Evolutionary conservation across 2,329 filamentous ascomycete species (phyloP).

Genomic region (Sarocladium strictum): DNA sequence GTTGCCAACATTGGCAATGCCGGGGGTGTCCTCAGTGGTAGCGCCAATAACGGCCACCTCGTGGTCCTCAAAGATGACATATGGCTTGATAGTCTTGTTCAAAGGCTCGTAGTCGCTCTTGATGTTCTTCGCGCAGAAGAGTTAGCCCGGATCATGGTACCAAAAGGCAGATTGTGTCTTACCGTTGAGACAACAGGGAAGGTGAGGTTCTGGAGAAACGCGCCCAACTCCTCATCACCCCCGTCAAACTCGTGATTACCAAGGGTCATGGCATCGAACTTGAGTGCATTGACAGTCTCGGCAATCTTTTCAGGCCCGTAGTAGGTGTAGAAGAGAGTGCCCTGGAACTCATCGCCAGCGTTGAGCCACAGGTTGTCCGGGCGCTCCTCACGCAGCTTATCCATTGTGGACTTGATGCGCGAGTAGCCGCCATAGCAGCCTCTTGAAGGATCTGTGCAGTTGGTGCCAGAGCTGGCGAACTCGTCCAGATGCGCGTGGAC

Average conservation of each 20-base stretch:
- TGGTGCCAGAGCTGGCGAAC: constrained; percentile 54
- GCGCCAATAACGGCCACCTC: constrained; percentile 58
- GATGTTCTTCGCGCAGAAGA: constrained; percentile 42
- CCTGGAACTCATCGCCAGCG: constrained; percentile 64
- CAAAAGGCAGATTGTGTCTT: neutral
- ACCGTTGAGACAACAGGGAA: constrained; percentile 54
- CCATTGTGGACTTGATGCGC: constrained; percentile 55
- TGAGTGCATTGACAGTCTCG: constrained; percentile 57
- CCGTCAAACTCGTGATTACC: constrained; percentile 64
- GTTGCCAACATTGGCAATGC: constrained; percentile 52
- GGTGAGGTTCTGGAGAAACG: constrained; percentile 56
- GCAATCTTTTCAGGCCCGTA: constrained; percentile 65
- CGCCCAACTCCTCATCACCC: constrained; percentile 55
- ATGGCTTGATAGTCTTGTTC: constrained; percentile 59
- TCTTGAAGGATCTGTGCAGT: constrained; percentile 48
- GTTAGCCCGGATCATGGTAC: neutral
- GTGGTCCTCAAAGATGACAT: constrained; percentile 57
- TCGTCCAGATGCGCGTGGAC: constrained; percentile 62
- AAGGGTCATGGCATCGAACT: constrained; percentile 63
- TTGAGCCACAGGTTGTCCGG: constrained; percentile 60
- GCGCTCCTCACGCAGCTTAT: constrained; percentile 48
- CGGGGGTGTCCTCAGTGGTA: constrained; percentile 53
- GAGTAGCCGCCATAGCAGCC: constrained; percentile 62
- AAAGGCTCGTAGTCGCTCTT: constrained; percentile 52
- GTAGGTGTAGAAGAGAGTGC: constrained; percentile 61